A percentile compares a stretch with the other conserved stretches of the same genome.
Evolutionary conservation across 78 protist genomes (phyloP).

Genomic region (Paulinella micropora): DNA sequence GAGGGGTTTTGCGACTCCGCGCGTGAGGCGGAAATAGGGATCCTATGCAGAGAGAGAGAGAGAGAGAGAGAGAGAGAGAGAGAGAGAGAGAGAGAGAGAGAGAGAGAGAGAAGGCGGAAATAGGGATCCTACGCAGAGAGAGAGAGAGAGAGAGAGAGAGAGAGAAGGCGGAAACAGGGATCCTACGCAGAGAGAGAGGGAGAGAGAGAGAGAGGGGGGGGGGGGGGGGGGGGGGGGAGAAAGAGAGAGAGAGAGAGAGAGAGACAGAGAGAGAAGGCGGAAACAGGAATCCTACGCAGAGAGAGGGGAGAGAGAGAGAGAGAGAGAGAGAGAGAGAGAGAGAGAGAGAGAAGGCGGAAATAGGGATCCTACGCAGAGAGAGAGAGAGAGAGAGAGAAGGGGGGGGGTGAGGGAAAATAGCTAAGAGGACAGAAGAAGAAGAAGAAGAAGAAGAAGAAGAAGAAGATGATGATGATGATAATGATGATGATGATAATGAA

Average conservation of each 20-base stretch:
- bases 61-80: neutral
- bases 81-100: neutral
- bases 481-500: no score
- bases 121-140: slow-evolving; percentile 70
- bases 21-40: slow-evolving; percentile 94
- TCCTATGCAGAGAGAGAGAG: slow-evolving; percentile 46
- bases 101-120: no score
- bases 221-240: no score
- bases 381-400: neutral
- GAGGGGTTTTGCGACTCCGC: slow-evolving; percentile 86
- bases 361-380: slow-evolving; percentile 77
- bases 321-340: neutral
- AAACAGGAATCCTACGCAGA: slow-evolving; percentile 79
- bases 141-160: neutral
- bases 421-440: neutral
- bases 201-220: no score
- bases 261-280: neutral
- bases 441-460: neutral
- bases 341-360: slow-evolving; percentile 64
- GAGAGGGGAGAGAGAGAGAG: neutral
- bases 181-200: no score
- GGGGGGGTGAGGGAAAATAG: neutral
- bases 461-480: no score
- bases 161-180: no score
- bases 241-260: neutral